These are phyloP conservation scores for Raddia distichophylla DNA, from an alignment of 176 grass and related monocot genomes.

Conservation along the genomic window DNA sequence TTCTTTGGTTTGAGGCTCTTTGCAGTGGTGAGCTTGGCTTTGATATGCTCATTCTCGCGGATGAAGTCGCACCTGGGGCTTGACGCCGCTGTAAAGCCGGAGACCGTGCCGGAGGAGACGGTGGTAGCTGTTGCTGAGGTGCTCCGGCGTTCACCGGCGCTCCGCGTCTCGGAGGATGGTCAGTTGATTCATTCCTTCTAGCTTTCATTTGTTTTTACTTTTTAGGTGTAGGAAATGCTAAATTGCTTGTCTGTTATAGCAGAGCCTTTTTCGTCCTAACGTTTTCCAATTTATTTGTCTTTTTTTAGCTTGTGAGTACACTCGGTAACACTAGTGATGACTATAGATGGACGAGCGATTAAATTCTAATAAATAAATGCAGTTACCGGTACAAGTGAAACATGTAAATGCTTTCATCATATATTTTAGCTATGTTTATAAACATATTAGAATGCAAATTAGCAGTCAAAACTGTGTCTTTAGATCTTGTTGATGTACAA, in stretches of 20 bases:
- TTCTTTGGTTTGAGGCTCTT: neutral
- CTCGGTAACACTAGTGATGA: neutral
- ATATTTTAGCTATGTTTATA: too few relatives aligned
- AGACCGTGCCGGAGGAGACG: slow-evolving; percentile 44
- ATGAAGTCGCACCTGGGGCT: slow-evolving; percentile 69
- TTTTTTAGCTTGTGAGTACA: neutral
- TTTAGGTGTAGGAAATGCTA: neutral
- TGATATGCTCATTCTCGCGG: slow-evolving; percentile 77
- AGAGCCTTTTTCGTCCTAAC: neutral
- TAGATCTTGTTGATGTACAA: too few relatives aligned
- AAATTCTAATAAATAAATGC: neutral
- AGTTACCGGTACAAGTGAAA: neutral
- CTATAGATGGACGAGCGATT: neutral
- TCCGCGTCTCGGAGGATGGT: slow-evolving; percentile 77
- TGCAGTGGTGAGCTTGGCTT: slow-evolving; percentile 75
- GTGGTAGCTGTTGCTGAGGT: slow-evolving; percentile 64
- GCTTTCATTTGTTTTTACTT: neutral
- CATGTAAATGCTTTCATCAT: neutral
- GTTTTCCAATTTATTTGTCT: neutral
- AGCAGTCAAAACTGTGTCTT: too few relatives aligned
- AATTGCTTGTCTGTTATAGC: neutral
- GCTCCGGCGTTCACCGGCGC: slow-evolving; percentile 47
- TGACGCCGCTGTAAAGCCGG: slow-evolving; percentile 44
- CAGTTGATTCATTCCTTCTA: neutral
- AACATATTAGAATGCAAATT: too few relatives aligned